Conservation (phyloP, 352 stramenopile species). For the Phytopythium delawarense region DNA sequence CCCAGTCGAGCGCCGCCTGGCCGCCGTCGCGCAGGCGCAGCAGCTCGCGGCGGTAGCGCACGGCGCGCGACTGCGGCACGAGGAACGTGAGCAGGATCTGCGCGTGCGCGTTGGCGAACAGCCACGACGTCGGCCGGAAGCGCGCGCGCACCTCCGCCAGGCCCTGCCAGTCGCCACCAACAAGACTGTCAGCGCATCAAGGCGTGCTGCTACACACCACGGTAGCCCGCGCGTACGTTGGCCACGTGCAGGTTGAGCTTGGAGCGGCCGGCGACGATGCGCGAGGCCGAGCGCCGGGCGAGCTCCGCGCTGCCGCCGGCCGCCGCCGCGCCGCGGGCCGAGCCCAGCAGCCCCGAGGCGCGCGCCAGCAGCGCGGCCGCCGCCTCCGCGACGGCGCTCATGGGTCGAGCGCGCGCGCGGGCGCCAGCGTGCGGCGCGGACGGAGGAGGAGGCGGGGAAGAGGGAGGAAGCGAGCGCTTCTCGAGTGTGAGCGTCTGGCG, state of each 20-base stretch:
- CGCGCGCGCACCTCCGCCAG: conserved; percentile 17
- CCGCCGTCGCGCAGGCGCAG: conserved; percentile 32
- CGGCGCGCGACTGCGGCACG: conserved; percentile 21
- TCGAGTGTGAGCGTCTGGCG: too few relatives aligned
- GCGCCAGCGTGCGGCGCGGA: neutral
- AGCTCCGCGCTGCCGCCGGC: neutral
- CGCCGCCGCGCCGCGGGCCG: neutral
- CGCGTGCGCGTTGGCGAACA: conserved; percentile 32
- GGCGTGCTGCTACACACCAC: neutral
- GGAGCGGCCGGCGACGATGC: conserved; percentile 59
- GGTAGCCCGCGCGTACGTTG: conserved; percentile 23
- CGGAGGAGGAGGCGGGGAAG: too few relatives aligned
- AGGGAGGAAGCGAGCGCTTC: too few relatives aligned
- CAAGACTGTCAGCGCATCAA: neutral
- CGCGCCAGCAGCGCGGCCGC: conserved; percentile 4
- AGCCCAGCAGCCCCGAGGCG: neutral
- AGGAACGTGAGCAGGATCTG: conserved; percentile 48
- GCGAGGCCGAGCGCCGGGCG: conserved; percentile 6
- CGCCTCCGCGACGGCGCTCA: conserved; percentile 8
- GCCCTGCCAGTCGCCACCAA: neutral
- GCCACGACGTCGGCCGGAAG: conserved; percentile 39
- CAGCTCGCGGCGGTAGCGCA: conserved; percentile 36
- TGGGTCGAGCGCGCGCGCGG: neutral
- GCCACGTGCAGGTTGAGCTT: conserved; percentile 65
- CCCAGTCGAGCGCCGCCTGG: conserved; percentile 39